These are phyloP conservation scores for Millerago galiae DNA, from an alignment of 805 yeast species.

Conservation along the genomic window DNA sequence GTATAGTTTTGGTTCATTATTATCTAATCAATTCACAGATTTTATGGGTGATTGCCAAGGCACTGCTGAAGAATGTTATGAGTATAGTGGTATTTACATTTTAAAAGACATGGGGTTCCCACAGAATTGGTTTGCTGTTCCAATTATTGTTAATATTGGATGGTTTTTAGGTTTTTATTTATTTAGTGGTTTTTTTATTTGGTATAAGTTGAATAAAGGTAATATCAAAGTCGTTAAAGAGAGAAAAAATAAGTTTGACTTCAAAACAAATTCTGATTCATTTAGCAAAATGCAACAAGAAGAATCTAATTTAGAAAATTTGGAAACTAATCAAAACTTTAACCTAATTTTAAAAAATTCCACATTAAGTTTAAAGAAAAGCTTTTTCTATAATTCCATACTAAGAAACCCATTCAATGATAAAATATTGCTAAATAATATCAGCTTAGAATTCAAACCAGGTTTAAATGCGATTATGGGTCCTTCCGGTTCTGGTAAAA, in stretches of 20 bases:
- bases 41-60: conserved; percentile 60
- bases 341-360: conserved; percentile 9
- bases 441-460: conserved; percentile 65
- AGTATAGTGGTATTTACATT: conserved; percentile 50
- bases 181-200: conserved; percentile 40
- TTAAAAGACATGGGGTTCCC: conserved; percentile 55
- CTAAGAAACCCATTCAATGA: conserved; percentile 5
- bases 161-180: conserved; percentile 52
- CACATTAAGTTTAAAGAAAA: conserved; percentile 10
- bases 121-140: conserved; percentile 56
- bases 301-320: background rate
- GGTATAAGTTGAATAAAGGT: conserved; percentile 32
- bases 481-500: conserved; percentile 77
- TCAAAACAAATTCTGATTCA: background rate
- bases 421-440: conserved; percentile 23
- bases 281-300: background rate
- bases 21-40: conserved; percentile 56
- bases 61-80: conserved; percentile 34
- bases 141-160: conserved; percentile 51
- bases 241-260: conserved; percentile 2
- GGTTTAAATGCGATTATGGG: conserved; percentile 73
- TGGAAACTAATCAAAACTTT: background rate
- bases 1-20: conserved; percentile 65
- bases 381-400: conserved; percentile 3
- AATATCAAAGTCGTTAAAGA: conserved; percentile 17